Percentiles rank a stretch among this genome's conserved stretches.
These are phyloP conservation scores for Thelephora terrestris DNA, from an alignment of 1,284 basidiomycete species.

Conservation along the genomic window DNA sequence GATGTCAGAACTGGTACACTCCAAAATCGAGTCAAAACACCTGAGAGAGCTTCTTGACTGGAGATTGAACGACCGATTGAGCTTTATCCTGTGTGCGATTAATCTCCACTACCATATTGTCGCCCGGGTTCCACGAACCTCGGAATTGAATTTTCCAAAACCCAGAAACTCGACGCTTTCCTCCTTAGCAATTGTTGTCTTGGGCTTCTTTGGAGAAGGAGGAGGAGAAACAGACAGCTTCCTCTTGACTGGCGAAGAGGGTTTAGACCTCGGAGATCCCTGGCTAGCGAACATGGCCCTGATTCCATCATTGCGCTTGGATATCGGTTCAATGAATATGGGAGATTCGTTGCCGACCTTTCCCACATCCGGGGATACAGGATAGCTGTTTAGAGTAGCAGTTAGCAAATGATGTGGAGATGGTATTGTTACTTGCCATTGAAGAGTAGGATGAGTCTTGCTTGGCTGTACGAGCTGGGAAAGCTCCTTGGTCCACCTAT, in stretches of 20 bases:
- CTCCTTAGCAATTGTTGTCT: not conserved
- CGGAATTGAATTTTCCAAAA: no score
- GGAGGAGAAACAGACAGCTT: not conserved
- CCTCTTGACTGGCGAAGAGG: conserved; percentile 8
- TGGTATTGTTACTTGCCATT: conserved; percentile 43
- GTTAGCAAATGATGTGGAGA: not conserved
- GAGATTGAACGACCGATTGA: no score
- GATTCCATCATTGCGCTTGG: conserved; percentile 79
- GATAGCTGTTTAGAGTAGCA: conserved; percentile 48
- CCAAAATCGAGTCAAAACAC: no score
- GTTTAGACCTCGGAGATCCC: conserved; percentile 16
- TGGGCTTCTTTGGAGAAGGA: not conserved
- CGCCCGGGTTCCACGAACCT: no score
- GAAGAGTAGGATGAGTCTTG: conserved; percentile 43
- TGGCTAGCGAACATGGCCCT: conserved; percentile 80
- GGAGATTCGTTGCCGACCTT: conserved; percentile 81
- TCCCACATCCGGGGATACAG: conserved; percentile 84
- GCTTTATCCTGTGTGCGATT: no score
- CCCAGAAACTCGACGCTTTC: not conserved
- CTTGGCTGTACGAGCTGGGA: conserved; percentile 56
- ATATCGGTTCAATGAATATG: conserved; percentile 75
- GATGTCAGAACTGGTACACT: no score
- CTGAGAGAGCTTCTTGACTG: no score
- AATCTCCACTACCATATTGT: no score
- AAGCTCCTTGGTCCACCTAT: conserved; percentile 52